phyloP scores from a whole-genome alignment of 805 yeast species.

The Maudiozyma turicensis region DNA sequence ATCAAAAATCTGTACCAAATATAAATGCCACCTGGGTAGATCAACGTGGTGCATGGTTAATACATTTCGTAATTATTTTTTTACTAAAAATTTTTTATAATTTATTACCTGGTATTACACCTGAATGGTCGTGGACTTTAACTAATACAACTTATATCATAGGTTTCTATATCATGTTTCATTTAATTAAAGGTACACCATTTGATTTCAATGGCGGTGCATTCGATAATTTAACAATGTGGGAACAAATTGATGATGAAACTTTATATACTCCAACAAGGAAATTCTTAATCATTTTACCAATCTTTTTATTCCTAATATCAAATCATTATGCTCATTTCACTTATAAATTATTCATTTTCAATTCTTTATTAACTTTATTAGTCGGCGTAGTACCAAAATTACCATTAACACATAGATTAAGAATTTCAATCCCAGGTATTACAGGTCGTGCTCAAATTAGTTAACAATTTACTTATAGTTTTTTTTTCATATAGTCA shows the following conservation, averaged over 20 bases:
- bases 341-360: constrained; percentile 65
- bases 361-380: constrained; percentile 67
- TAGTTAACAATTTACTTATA: constrained; percentile 9
- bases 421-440: constrained; percentile 54
- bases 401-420: constrained; percentile 70
- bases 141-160: constrained; percentile 84
- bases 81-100: constrained; percentile 69
- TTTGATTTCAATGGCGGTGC: constrained; percentile 96
- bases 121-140: constrained; percentile 86
- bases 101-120: constrained; percentile 68
- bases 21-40: constrained; percentile 95
- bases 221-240: constrained; percentile 90
- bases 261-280: constrained; percentile 96
- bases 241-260: constrained; percentile 95
- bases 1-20: constrained; percentile 81
- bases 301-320: constrained; percentile 73
- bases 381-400: constrained; percentile 86
- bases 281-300: constrained; percentile 87
- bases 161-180: constrained; percentile 94
- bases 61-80: constrained; percentile 75
- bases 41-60: constrained; percentile 91
- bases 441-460: constrained; percentile 33
- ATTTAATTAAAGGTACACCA: constrained; percentile 92
- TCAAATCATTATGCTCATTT: constrained; percentile 87
- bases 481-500: not conserved